Conservation (phyloP, 805 yeast species). For the Cyberlindnera galapagoensis region DNA sequence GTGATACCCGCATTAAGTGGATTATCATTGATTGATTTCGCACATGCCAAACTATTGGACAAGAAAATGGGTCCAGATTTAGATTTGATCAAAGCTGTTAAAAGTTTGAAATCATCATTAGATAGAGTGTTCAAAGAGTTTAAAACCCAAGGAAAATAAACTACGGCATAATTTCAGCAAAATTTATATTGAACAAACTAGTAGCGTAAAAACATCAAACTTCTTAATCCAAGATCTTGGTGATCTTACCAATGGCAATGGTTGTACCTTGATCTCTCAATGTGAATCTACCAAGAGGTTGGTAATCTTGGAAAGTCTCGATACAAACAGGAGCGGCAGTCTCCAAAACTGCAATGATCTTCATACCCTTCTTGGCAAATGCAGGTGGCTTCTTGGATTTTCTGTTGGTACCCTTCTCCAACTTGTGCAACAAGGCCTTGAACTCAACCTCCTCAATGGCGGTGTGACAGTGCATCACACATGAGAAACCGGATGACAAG, state of each 20-base stretch:
- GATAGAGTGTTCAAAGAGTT: too few relatives aligned
- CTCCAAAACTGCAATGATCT: constrained; percentile 88
- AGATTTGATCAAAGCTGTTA: constrained; percentile 63
- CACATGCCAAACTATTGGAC: constrained; percentile 79
- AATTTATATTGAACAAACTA: too few relatives aligned
- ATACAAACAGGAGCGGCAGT: constrained; percentile 84
- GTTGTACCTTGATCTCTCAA: constrained; percentile 98
- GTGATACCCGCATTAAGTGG: constrained; percentile 41
- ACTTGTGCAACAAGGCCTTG: constrained; percentile 77
- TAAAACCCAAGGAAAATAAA: too few relatives aligned
- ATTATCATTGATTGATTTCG: constrained; percentile 78
- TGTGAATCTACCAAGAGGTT: constrained; percentile 96
- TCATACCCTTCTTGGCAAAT: constrained; percentile 98
- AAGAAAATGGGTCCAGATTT: constrained; percentile 79
- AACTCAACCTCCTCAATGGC: constrained; percentile 94
- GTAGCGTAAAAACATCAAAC: background rate
- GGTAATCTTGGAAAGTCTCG: constrained; percentile 87
- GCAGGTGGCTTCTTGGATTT: constrained; percentile 96
- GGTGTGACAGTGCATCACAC: constrained; percentile 98
- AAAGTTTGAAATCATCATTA: constrained; percentile 58
- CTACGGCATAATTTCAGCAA: too few relatives aligned
- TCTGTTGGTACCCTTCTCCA: constrained; percentile 96
- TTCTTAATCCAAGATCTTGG: constrained; percentile 63
- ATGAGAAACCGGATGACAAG: constrained; percentile 89
- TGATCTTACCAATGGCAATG: constrained; percentile 96